Evolutionary conservation across 495 filamentous ascomycete genomes (phyloP), one percentile per base, ranked within the genome.

Genomic region (Neurospora sp.): DNA sequence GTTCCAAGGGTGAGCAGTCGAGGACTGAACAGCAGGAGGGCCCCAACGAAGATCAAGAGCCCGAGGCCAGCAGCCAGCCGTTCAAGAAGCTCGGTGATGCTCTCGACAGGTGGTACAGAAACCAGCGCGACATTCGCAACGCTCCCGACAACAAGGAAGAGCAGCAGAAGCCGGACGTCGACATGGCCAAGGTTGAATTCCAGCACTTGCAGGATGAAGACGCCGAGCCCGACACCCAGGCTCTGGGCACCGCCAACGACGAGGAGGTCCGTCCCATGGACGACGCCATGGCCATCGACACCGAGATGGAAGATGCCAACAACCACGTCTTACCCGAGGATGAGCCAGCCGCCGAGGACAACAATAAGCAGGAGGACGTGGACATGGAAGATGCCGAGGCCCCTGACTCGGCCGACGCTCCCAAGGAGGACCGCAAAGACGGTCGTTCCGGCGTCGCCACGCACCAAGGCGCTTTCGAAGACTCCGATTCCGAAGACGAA

Each of bases 1-100:
- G 85, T 20, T 81, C 84, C 73, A 83, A 88, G 74, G 87, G 85
- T 16, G 82, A 80, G 39, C 71, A 82, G 9, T 84, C 85, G 4
- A 78, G 79, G 39, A 82, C 86, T 10, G 85, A 90, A 40, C 89
- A 92, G 71, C 80, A 85, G 48, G 82, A 83, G n/a, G 80, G 82
- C n/a, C 78, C 85, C 41, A 79, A 81, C 14, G 82, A 86, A 11
- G 18, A 74, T 41, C n/a, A 39, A 41, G 76, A 81, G 4, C 78
- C 84, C 22, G 81, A 89, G 53, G 77, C 81, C 22, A 79, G 82
- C n/a, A 77, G 80, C 27, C 85, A 91, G 70, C 90, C 93, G 3
- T 97, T 97, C 85, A 93, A 95, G 83, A 95, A 96, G 73, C 86
- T 99, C 71, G 96, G 96, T 2, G 93, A 98, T 83, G 90, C 91